Evolutionary conservation across 2,329 filamentous ascomycete species (phyloP).

Genomic region (Apiospora koreana): DNA sequence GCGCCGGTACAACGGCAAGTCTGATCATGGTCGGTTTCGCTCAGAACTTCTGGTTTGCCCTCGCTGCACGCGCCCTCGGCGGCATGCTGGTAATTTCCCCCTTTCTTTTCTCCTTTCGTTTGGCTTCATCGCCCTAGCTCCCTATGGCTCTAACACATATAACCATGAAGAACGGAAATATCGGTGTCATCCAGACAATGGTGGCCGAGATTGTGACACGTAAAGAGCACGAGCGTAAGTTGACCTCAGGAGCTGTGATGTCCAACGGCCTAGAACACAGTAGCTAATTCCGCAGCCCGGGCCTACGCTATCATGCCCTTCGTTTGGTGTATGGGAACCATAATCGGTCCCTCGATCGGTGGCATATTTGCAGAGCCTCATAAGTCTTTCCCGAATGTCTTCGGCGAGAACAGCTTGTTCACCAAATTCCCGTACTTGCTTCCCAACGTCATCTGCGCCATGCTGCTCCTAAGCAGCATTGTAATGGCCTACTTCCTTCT

Average conservation of each 20-base stretch:
- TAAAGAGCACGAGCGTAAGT: slow-evolving; percentile 82
- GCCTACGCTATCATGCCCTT: slow-evolving; percentile 94
- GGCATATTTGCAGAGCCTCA: slow-evolving; percentile 82
- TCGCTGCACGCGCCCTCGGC: slow-evolving; percentile 74
- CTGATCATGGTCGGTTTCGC: slow-evolving; percentile 83
- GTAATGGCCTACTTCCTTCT: slow-evolving; percentile 78
- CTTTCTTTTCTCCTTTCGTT: neutral
- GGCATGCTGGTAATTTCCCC: slow-evolving; percentile 49
- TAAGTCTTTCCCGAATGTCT: slow-evolving; percentile 69
- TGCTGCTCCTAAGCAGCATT: slow-evolving; percentile 76
- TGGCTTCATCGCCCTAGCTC: neutral
- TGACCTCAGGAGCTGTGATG: neutral
- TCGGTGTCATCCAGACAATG: slow-evolving; percentile 90
- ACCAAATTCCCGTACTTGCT: slow-evolving; percentile 81
- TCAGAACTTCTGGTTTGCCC: slow-evolving; percentile 79
- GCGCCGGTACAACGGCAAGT: slow-evolving; percentile 78
- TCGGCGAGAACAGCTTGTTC: slow-evolving; percentile 71
- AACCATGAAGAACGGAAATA: slow-evolving; percentile 75
- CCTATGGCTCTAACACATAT: neutral
- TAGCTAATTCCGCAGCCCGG: slow-evolving; percentile 54
- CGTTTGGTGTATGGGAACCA: slow-evolving; percentile 88
- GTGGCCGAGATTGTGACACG: slow-evolving; percentile 84
- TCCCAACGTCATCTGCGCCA: slow-evolving; percentile 83
- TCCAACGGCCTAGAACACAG: neutral
- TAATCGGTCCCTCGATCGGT: slow-evolving; percentile 85